Evolutionary conservation across 2,329 filamentous ascomycete species (phyloP), one percentile per base, ranked within the genome.

Genomic region (Fusarium concolor): DNA sequence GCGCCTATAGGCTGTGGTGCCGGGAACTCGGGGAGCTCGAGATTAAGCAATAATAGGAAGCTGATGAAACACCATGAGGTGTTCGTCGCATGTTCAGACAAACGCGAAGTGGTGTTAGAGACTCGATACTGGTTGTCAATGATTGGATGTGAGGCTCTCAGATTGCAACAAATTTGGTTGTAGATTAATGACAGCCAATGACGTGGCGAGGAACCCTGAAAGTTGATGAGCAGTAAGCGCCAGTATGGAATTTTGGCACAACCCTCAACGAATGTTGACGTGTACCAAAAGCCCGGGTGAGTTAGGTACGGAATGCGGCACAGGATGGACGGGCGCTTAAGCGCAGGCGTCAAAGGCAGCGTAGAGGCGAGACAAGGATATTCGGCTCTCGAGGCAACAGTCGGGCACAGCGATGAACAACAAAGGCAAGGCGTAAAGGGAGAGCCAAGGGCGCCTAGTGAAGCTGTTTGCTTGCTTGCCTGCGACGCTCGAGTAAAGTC

Each of bases 61-160:
- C 24, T 22, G 56, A 71, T 74, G 73, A 75, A 74, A 75, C 73
- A 67, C 64, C 55, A 56, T 55, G 51, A 55, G 58, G 54, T 54
- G 65, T 55, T 62, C 54, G 68, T 71, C 61, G 64, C 73, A 71
- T 74, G 64, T 70, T 66, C 58, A 62, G 46, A 71, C 62, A 68
- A 60, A 57, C 67, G 69, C 73, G 55, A 62, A 39, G 33, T 61
- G 58, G 63, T 68, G 52, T 52, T 53, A 43, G 44, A 63, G 39
- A 43, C 56, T 45, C 37, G 53, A 45, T 41, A 67, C 52, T 66
- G 55, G 66, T 9, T 68, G 67, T 35, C 45, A 67, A 61, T 49
- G 33, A 53, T 63, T 67, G 50, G 65, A 47, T 39, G 65, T 60
- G 62, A 65, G 59, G 62, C 63, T 64, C 31, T 51, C 61, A 64